Conservation (phyloP, 2,329 filamentous ascomycete genomes). For the Penicillium olsonii region DNA sequence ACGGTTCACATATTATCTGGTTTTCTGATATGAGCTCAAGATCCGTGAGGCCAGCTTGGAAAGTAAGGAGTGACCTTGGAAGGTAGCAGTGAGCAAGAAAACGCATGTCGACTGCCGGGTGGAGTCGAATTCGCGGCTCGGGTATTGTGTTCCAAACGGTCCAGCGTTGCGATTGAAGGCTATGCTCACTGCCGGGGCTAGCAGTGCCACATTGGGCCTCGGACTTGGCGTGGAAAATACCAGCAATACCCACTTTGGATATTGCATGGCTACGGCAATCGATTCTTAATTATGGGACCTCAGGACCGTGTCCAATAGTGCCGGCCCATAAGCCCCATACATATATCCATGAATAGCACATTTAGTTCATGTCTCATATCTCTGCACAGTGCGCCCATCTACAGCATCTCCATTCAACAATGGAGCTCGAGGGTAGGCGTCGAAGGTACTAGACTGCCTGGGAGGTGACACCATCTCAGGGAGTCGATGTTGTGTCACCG, state of each 20-base stretch:
- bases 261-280: not conserved
- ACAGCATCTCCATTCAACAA: not conserved
- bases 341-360: too few species aligned
- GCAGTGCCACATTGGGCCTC: not conserved
- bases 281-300: not conserved
- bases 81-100: too few species aligned
- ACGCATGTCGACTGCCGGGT: not conserved
- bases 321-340: not conserved
- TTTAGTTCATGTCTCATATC: conserved; percentile 1
- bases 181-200: not conserved
- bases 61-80: too few species aligned
- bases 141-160: not conserved
- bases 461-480: not conserved
- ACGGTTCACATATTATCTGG: not conserved
- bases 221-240: not conserved
- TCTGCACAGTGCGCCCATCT: not conserved
- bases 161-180: not conserved
- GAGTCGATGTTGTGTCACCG: not conserved
- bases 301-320: not conserved
- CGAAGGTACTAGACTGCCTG: not conserved
- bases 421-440: too few species aligned
- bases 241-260: not conserved
- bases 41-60: too few species aligned
- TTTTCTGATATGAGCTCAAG: not conserved
- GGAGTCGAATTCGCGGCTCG: not conserved